These are phyloP conservation scores for Ophiocordyceps sinensis DNA, from an alignment of 2,329 filamentous ascomycete species.

Conservation along the genomic window DNA sequence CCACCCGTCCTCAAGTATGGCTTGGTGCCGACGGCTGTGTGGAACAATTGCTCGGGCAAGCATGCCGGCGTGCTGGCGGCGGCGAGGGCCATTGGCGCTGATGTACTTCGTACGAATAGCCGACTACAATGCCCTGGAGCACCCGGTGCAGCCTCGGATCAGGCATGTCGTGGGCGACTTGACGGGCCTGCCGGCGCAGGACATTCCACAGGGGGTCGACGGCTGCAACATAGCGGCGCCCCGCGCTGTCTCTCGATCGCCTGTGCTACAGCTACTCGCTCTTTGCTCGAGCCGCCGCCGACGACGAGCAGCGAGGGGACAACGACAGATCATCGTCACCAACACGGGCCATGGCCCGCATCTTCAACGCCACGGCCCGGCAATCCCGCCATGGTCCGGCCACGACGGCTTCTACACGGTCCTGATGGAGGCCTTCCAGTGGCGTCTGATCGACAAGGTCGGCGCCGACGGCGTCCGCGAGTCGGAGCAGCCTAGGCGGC, in stretches of 20 bases:
- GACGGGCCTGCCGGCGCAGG: background rate
- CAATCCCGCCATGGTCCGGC: too few relatives aligned
- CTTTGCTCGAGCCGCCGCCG: too few relatives aligned
- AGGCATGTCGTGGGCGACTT: background rate
- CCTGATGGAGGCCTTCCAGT: conserved; percentile 13
- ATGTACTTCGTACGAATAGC: too few relatives aligned
- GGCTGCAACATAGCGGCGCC: conserved; percentile 10
- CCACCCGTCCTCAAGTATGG: background rate
- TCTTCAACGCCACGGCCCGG: too few relatives aligned
- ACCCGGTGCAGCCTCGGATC: background rate
- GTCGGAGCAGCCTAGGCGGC: conserved; percentile 18
- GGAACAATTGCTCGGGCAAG: background rate
- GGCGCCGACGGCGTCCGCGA: conserved; percentile 30
- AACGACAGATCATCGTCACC: too few relatives aligned
- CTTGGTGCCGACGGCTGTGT: background rate
- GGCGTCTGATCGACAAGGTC: conserved; percentile 27
- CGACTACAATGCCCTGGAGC: background rate
- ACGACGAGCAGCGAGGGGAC: too few relatives aligned
- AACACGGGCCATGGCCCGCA: too few relatives aligned
- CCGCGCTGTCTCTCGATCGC: too few relatives aligned
- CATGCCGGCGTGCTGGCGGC: too few relatives aligned
- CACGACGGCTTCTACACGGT: too few relatives aligned
- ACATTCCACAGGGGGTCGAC: background rate
- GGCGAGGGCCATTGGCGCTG: too few relatives aligned
- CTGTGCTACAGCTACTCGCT: too few relatives aligned